Percentiles rank a stretch among this genome's conserved stretches.
Conservation (phyloP, 108 stramenopile species). For the Cyclotella baltica region DNA sequence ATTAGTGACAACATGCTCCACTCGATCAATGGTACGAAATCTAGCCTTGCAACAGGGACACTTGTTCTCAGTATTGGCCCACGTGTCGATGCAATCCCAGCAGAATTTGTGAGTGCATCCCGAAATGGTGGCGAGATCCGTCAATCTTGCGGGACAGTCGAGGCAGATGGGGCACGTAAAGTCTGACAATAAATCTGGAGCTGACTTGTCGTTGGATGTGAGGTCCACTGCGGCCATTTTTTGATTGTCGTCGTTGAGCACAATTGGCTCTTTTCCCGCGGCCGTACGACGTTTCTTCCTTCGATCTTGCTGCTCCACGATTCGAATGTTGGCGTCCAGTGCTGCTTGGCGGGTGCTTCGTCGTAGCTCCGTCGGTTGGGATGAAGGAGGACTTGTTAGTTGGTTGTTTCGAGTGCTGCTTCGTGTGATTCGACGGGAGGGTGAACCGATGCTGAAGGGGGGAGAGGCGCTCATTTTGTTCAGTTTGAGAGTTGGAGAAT, state of each 20-base stretch:
- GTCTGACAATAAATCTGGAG: conserved; percentile 11
- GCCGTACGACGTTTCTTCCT: neutral
- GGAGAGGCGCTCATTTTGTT: neutral
- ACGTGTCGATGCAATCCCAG: conserved; percentile 55
- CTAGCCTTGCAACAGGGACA: conserved; percentile 52
- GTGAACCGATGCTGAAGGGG: neutral
- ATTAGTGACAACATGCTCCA: conserved; percentile 20
- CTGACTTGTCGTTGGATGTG: too few relatives aligned
- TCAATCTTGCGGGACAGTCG: conserved; percentile 35
- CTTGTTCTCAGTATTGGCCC: conserved; percentile 50
- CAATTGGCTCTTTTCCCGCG: too few relatives aligned
- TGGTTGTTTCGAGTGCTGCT: neutral
- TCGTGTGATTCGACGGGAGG: neutral
- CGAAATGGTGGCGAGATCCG: conserved; percentile 38
- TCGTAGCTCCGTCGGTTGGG: conserved; percentile 4
- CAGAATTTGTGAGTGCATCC: conserved; percentile 51
- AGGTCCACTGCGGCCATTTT: too few relatives aligned
- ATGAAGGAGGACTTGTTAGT: neutral
- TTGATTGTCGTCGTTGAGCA: too few relatives aligned
- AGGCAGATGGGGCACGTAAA: conserved; percentile 53
- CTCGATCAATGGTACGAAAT: conserved; percentile 45
- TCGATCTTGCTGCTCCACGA: conserved; percentile 17
- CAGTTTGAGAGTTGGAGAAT: neutral
- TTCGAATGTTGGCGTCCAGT: conserved; percentile 21
- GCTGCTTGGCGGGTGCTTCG: conserved; percentile 45